phyloP scores from a whole-genome alignment of 495 filamentous ascomycete genomes.

The Daldinia childiae region DNA sequence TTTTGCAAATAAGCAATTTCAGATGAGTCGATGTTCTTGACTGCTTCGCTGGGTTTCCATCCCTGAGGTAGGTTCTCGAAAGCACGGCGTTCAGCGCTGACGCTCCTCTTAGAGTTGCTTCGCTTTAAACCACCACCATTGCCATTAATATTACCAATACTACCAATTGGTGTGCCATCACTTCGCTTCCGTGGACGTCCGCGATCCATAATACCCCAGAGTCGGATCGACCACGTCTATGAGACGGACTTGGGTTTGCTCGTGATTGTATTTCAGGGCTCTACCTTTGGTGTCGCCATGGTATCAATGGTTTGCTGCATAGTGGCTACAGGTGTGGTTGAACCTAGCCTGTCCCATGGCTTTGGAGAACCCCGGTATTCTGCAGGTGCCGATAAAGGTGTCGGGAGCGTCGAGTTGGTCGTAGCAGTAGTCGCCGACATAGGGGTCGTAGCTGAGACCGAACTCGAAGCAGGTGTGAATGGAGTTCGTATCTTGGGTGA shows the following conservation, averaged over 20 bases:
- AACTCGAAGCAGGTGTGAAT: conserved; percentile 55
- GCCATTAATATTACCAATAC: conserved; percentile 38
- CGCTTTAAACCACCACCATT: conserved; percentile 43
- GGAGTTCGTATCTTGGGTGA: conserved; percentile 58
- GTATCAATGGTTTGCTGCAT: conserved; percentile 41
- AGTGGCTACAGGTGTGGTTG: conserved; percentile 33
- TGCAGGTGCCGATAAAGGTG: conserved; percentile 57
- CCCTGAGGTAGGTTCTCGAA: conserved; percentile 68
- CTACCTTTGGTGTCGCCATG: conserved; percentile 47
- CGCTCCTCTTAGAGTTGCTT: conserved; percentile 50
- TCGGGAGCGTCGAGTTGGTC: conserved; percentile 54
- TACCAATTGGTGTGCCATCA: conserved; percentile 48
- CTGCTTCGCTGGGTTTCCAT: conserved; percentile 62
- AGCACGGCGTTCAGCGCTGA: conserved; percentile 58
- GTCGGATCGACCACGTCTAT: conserved; percentile 65
- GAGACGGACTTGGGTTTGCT: conserved; percentile 41
- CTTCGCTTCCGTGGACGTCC: conserved; percentile 64
- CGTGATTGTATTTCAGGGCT: conserved; percentile 47
- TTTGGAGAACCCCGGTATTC: conserved; percentile 54
- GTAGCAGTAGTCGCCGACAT: conserved; percentile 49
- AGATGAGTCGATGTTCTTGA: conserved; percentile 52
- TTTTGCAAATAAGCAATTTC: conserved; percentile 66
- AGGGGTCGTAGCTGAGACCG: conserved; percentile 52
- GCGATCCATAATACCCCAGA: conserved; percentile 67
- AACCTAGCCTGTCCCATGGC: conserved; percentile 55